Base-by-base conservation (phyloP, 2,329 filamentous ascomycete species). In the Podosphaera fusca region DNA sequence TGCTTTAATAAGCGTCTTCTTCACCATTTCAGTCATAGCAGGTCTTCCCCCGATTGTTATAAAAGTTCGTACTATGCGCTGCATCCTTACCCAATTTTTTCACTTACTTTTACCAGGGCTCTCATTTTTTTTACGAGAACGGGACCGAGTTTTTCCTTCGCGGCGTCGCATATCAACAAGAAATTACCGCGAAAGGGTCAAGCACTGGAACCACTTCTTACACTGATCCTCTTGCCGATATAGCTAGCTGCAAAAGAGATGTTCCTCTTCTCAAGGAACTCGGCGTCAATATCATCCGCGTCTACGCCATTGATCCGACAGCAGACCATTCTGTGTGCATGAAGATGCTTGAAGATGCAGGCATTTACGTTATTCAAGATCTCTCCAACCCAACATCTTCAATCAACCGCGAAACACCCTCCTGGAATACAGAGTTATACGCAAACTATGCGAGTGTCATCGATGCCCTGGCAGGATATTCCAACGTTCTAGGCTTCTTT, bases 401-500 rank as follows among this genome's bases (percentile, higher is more conserved):
- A 56, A 95, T 98, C 76, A 84, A 89, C 74, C 86, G 89, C 63
- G 77, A 86, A 67, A 70, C 76, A 62, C 84, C 90, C 21, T 66
- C 75, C 60, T 98, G 92, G 92, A 81, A 87, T 68, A 77, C 81
- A 56, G 77, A 78, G 10, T 77, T 95, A 54, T 94, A 82, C 73
- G 69, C 75, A 40, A 86, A 87, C 61, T 98, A 96, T 76, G 85
- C 82, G 58, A 72, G 73, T 36, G 92, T 98, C 60, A 74, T 98
- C 59, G 89, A 96, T 68, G 76, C 79, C 61, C 74, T 98, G 66
- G 75, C 78, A 64, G 76, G 85, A 68, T 96, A 94, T 77, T 77
- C 79, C 71, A 98, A 98, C 73, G 82, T 87, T 55, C 81, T 98
- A 61, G 92, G 92, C 66, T 98, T 96, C 82, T 96, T 98, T 70